Base-by-base conservation (phyloP, 108 stramenopile species). In the Skeletonema grethae region DNA sequence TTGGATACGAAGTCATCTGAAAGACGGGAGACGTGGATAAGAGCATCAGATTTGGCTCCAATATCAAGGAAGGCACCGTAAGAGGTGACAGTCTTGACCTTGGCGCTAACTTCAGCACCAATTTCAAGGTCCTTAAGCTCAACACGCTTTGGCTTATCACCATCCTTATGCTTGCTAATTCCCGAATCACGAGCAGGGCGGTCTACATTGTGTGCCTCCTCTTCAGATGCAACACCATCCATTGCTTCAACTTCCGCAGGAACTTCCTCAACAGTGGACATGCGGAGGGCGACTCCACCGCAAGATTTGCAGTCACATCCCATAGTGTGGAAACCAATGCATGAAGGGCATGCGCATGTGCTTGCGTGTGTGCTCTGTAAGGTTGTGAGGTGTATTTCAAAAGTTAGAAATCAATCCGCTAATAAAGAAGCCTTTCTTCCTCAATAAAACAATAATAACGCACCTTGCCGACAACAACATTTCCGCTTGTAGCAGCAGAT, bases 61-160 rank as follows among this genome's bases (percentile, higher is more conserved):
- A 98, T 90, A 82, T 98, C 97, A 22, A 97, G 85, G 79, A 97
- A 97, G 72, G 95, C 96, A 59, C 97, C 97, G 77, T 95, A 97
- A 36, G 84, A 65, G 31, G 91, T 73, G 60, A 97, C 89, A 56
- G 90, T 84, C 84, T 91, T 94, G 57, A 98, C 93, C 13, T 69
- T 87, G 61, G 93, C 97, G 25, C 70, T 80, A 20, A 97, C 91
- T 8, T 85, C 83, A 48, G 91, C 71, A 38, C 97, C 97, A 61
- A 90, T 86, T 61, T 84, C 82, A 69, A 96, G 92, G 61, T 95
- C 91, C 20, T 70, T 48, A 34, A 97, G 70, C 11, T 86, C 84
- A 67, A 79, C 95, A 28, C 84, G 71, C 32, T 67, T 50, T 66
- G 86, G 82, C 39, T 80, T 80, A n/a, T 83, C 75, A 30, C 77